Conservation (phyloP, 805 yeast genomes). For the Yarrowia sp. region DNA sequence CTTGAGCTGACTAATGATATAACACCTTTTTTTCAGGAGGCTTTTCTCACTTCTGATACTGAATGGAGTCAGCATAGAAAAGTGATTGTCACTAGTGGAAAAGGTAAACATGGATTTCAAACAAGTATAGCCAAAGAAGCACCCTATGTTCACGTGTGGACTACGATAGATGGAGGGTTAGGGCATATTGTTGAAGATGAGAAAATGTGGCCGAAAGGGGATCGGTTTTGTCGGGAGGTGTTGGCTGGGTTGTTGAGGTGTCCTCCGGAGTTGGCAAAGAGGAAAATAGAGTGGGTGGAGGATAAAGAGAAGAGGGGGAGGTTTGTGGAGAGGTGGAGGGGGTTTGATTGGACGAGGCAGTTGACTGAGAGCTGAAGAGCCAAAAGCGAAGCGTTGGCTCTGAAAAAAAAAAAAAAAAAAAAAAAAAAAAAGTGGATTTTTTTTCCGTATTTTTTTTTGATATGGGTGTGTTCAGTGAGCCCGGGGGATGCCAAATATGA, state of each 20-base stretch:
- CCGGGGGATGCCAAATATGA: too few species aligned
- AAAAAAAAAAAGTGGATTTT: too few species aligned
- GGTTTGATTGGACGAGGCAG: conserved; percentile 39
- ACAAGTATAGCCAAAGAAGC: conserved; percentile 47
- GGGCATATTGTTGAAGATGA: conserved; percentile 51
- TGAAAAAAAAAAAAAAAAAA: too few species aligned
- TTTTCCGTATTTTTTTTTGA: too few species aligned
- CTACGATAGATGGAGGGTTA: conserved; percentile 47
- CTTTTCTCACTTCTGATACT: conserved; percentile 41
- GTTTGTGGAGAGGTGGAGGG: conserved; percentile 42
- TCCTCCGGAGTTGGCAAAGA: conserved; percentile 42
- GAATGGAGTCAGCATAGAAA: conserved; percentile 45
- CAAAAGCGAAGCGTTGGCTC: too few species aligned
- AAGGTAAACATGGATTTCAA: conserved; percentile 36
- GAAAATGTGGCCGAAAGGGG: conserved; percentile 48
- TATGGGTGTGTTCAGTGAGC: too few species aligned
- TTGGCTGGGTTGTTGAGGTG: conserved; percentile 47
- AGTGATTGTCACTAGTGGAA: conserved; percentile 43
- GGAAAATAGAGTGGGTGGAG: conserved; percentile 38
- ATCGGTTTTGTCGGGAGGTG: conserved; percentile 47
- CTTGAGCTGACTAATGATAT: conserved; percentile 37
- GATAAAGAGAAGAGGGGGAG: conserved; percentile 38
- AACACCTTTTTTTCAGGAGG: conserved; percentile 46
- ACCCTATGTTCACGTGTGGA: conserved; percentile 54
- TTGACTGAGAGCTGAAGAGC: too few species aligned